Evolutionary conservation across 192 early-diverging fungal genomes (phyloP).

Genomic region (Cladochytrium replicatum): DNA sequence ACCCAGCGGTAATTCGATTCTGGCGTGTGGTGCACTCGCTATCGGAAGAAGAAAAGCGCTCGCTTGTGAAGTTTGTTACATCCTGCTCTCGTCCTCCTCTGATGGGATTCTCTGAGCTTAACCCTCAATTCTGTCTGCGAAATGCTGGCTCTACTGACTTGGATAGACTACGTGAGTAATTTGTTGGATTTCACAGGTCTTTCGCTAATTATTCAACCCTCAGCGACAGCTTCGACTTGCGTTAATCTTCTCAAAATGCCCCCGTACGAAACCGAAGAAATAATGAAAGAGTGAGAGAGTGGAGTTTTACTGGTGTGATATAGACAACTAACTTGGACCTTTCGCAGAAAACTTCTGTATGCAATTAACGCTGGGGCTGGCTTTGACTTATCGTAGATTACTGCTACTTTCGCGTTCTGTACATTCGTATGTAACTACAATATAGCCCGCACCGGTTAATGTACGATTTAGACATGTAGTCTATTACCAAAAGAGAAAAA

Average conservation of each 20-base stretch:
- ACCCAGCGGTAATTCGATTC: slow-evolving; percentile 69
- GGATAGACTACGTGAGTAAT: slow-evolving; percentile 55
- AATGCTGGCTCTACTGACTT: slow-evolving; percentile 57
- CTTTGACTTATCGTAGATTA: slow-evolving; percentile 75
- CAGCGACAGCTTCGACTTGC: slow-evolving; percentile 45
- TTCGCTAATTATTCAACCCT: slow-evolving; percentile 37
- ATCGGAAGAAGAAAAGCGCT: slow-evolving; percentile 44
- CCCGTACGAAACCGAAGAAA: slow-evolving; percentile 45
- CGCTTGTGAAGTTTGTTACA: slow-evolving; percentile 82
- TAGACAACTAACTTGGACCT: slow-evolving; percentile 7
- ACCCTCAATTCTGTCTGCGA: slow-evolving; percentile 63
- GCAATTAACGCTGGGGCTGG: slow-evolving; percentile 82
- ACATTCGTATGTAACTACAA: too few species aligned
- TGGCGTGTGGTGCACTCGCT: slow-evolving; percentile 60
- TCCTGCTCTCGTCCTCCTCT: slow-evolving; percentile 84
- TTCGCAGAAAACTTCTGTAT: slow-evolving; percentile 66
- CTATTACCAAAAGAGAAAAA: too few species aligned
- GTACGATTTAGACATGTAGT: too few species aligned
- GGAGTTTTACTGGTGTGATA: slow-evolving; percentile 5
- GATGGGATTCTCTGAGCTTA: slow-evolving; percentile 71
- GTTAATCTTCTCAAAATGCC: slow-evolving; percentile 92
- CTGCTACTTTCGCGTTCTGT: too few species aligned
- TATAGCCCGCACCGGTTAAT: too few species aligned
- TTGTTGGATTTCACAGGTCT: slow-evolving; percentile 7
- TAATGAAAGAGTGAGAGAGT: slow-evolving; percentile 53